These are phyloP conservation scores for Pezicula carpinea DNA, from an alignment of 2,329 filamentous ascomycete species.

Conservation along the genomic window DNA sequence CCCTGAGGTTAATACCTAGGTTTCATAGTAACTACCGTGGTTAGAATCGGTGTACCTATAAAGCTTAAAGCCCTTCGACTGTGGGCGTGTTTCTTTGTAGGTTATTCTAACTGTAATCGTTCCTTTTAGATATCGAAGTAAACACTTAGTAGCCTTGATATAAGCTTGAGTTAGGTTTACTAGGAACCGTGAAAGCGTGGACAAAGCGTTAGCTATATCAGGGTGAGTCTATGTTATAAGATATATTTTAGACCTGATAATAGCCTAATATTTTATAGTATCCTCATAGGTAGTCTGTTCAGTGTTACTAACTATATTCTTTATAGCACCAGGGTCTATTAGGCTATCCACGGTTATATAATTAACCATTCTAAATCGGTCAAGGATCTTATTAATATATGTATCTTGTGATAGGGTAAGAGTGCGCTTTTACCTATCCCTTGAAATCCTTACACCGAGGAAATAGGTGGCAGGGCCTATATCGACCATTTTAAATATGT, in stretches of 20 bases:
- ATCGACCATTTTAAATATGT: conserved; percentile 23
- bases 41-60: background rate
- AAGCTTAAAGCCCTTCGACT: background rate
- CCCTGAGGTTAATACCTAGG: conserved; percentile 1
- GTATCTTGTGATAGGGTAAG: conserved; percentile 13
- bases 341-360: conserved; percentile 7
- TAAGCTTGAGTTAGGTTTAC: conserved; percentile 3
- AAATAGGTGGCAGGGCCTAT: conserved; percentile 19
- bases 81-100: background rate
- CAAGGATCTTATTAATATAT: conserved; percentile 21
- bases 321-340: conserved; percentile 6
- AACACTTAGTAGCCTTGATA: conserved; percentile 2
- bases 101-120: conserved; percentile 3
- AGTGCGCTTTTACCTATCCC: conserved; percentile 4
- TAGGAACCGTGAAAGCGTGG: background rate
- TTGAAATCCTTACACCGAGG: conserved; percentile 21
- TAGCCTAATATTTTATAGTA: background rate
- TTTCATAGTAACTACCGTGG: background rate
- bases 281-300: background rate
- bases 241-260: conserved; percentile 8
- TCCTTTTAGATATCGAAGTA: conserved; percentile 5
- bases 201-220: conserved; percentile 7
- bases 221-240: conserved; percentile 4
- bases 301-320: background rate
- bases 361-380: conserved; percentile 8